Evolutionary conservation across 495 filamentous ascomycete species (phyloP), one percentile per base, ranked within the genome.

Genomic region (Tuber microsphaerosporum): DNA sequence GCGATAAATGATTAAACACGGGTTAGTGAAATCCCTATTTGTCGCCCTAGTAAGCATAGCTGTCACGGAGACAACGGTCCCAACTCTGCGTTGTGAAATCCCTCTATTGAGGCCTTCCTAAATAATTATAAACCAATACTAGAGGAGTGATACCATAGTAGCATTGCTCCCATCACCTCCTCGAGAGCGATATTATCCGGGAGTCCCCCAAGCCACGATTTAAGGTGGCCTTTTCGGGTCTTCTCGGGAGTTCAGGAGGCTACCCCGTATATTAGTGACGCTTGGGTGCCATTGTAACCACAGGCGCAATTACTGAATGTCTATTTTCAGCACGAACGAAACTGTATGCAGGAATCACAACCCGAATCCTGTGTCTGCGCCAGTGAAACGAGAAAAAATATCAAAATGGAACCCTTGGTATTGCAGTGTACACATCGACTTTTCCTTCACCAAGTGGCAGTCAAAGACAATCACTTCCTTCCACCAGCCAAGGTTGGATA

Each of bases 371-470:
- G 26, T 31, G 34, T 65, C 26, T 65, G 56, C 34, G 19, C 56
- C 26, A 8, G 56, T 4, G 69, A 78, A 41, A 71, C 39, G 44
- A 78, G 75, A 78, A 77, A 19, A 12, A 31, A 51, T 2, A 61
- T 31, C 31, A 61, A 26, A 65, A 65, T 34, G 56, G 2, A 65
- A 34, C 0, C 31, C 26, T 65, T 19, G 26, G 26, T 34, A 31
- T 65, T 34, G 70, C 75, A 77, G 72, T 77, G 44, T 78, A 78
- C 76, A 79, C 70, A 72, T 56, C 56, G 61, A 51, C 51, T 45
- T 48, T 31, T 16, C 72, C 42, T 37, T 51, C 34, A 26, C 69
- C 31, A 46, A 65, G 56, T 46, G 51, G 44, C 56, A 37, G 20
- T 43, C 10, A 69, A 72, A 37, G n/a, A 16, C 42, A 12, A 34